Conservation (phyloP, 805 yeast genomes). For the Sugiyamaella chiloensis region DNA sequence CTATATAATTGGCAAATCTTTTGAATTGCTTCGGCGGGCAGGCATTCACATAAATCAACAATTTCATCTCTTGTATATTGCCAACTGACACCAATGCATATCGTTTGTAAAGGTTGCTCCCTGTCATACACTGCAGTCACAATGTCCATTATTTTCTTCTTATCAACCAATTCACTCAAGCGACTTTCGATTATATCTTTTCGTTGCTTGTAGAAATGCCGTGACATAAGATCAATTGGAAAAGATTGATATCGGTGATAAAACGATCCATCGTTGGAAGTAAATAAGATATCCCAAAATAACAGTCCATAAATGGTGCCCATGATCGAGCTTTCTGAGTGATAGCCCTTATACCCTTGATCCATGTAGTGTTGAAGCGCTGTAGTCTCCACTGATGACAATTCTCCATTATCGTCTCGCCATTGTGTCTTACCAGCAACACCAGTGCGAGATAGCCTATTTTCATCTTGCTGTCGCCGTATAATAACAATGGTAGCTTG, state of each 20-base stretch:
- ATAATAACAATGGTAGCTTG: slow-evolving; percentile 14
- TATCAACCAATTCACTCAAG: slow-evolving; percentile 18
- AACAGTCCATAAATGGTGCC: slow-evolving; percentile 29
- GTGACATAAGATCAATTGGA: slow-evolving; percentile 32
- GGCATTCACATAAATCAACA: slow-evolving; percentile 22
- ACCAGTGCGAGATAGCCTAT: slow-evolving; percentile 9
- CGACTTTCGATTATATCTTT: slow-evolving; percentile 26
- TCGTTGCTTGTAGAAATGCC: slow-evolving; percentile 24
- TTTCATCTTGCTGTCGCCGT: slow-evolving; percentile 6
- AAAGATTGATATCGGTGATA: slow-evolving; percentile 33
- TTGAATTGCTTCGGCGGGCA: slow-evolving; percentile 22
- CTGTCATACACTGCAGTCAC: slow-evolving; percentile 14
- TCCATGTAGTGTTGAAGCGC: slow-evolving; percentile 31
- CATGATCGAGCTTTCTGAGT: slow-evolving; percentile 35
- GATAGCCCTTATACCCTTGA: slow-evolving; percentile 35
- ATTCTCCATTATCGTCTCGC: slow-evolving; percentile 12
- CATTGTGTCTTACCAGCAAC: slow-evolving; percentile 9
- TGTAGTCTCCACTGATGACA: slow-evolving; percentile 33
- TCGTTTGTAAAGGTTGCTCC: slow-evolving; percentile 21
- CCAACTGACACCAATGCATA: slow-evolving; percentile 35
- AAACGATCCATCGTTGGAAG: slow-evolving; percentile 28
- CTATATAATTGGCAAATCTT: slow-evolving; percentile 24
- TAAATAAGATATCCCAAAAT: slow-evolving; percentile 34
- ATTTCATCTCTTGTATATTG: slow-evolving; percentile 21
- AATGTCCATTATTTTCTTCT: slow-evolving; percentile 5